phyloP scores from a whole-genome alignment of 106 monocot genomes.

The Dioscorea zingiberensis region DNA sequence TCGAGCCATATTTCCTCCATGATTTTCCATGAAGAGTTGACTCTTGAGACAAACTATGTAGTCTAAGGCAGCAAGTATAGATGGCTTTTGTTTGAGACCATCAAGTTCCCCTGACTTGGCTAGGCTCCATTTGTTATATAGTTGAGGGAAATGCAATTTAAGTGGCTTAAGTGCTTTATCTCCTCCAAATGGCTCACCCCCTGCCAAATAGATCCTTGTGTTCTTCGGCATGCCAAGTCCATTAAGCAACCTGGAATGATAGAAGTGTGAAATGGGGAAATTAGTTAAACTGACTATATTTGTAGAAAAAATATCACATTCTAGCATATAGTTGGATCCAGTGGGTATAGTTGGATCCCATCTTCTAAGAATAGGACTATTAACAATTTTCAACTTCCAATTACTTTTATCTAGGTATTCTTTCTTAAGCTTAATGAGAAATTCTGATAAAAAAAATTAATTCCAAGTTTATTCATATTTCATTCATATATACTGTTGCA shows the following conservation, averaged over 20 bases:
- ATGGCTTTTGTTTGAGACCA: slow-evolving; percentile 21
- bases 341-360: too few relatives aligned
- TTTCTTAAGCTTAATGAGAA: too few relatives aligned
- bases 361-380: too few relatives aligned
- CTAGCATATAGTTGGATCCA: too few relatives aligned
- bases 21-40: slow-evolving; percentile 37
- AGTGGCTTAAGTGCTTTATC: slow-evolving; percentile 31
- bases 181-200: slow-evolving; percentile 49
- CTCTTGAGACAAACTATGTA: slow-evolving; percentile 43
- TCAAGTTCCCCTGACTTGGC: slow-evolving; percentile 23
- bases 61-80: slow-evolving; percentile 40
- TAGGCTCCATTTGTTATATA: slow-evolving; percentile 41
- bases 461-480: too few relatives aligned
- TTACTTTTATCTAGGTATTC: too few relatives aligned
- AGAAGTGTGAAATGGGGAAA: not conserved
- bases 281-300: too few relatives aligned
- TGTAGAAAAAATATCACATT: too few relatives aligned
- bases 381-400: too few relatives aligned
- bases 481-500: too few relatives aligned
- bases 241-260: slow-evolving; percentile 30
- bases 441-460: too few relatives aligned
- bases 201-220: slow-evolving; percentile 49
- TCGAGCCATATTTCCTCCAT: slow-evolving; percentile 54
- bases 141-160: slow-evolving; percentile 11
- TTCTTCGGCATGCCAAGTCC: slow-evolving; percentile 28